phyloP scores from a whole-genome alignment of 2,329 filamentous ascomycete genomes.

The Scleromitrula shiraiana region DNA sequence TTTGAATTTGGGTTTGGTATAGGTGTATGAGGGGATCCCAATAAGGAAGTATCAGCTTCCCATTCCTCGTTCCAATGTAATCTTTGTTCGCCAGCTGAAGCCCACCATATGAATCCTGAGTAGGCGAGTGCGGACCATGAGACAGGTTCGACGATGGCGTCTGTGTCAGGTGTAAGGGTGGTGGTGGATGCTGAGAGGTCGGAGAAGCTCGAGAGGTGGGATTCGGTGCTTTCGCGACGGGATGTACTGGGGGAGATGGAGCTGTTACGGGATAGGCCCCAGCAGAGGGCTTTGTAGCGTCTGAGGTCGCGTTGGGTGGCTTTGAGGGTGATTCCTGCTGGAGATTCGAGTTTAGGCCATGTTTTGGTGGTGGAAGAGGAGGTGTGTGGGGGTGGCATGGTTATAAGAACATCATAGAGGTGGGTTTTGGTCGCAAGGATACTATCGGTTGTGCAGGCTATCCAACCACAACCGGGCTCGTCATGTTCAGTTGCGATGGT shows the following conservation, averaged over 20 bases:
- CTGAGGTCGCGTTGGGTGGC: slow-evolving; percentile 87
- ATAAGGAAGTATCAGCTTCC: slow-evolving; percentile 45
- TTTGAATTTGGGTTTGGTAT: neutral
- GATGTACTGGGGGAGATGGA: slow-evolving; percentile 13
- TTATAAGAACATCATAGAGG: slow-evolving; percentile 84
- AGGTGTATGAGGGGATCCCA: slow-evolving; percentile 29
- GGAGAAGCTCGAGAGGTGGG: slow-evolving; percentile 17
- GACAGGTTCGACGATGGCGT: slow-evolving; percentile 52
- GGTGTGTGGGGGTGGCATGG: slow-evolving; percentile 59
- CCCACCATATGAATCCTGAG: slow-evolving; percentile 84
- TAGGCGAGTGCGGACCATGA: slow-evolving; percentile 72
- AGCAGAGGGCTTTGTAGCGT: slow-evolving; percentile 63
- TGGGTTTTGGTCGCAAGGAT: slow-evolving; percentile 80
- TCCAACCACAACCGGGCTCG: slow-evolving; percentile 62
- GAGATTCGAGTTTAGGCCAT: slow-evolving; percentile 70
- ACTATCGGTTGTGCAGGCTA: slow-evolving; percentile 92
- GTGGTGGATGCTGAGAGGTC: slow-evolving; percentile 19
- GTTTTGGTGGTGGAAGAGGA: slow-evolving; percentile 49
- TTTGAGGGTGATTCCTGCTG: slow-evolving; percentile 56
- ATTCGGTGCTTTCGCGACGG: slow-evolving; percentile 8
- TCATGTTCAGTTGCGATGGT: slow-evolving; percentile 31
- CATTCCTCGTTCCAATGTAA: slow-evolving; percentile 54
- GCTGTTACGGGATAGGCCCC: slow-evolving; percentile 48
- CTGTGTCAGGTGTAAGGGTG: slow-evolving; percentile 32
- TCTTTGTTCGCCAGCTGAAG: slow-evolving; percentile 67